A percentile compares a stretch with the other conserved stretches of the same genome.
Evolutionary conservation across 371 early-diverging fungal species (phyloP).

Genomic region (Actinomortierella ambigua): DNA sequence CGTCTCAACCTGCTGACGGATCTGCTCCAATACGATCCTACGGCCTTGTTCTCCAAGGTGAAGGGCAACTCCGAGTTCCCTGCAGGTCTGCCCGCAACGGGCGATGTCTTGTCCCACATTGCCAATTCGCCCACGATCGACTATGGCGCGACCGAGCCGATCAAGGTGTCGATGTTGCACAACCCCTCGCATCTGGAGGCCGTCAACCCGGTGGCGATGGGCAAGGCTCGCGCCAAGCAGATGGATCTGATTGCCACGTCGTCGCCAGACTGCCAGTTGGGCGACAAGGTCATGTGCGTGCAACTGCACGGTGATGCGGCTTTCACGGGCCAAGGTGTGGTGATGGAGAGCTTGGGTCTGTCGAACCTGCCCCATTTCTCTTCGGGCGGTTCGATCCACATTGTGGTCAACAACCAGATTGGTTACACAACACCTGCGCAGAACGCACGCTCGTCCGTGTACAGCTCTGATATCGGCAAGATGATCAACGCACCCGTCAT

Average conservation of each 20-base stretch:
- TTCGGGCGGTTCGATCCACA: conserved; percentile 92
- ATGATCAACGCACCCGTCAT: conserved; percentile 94
- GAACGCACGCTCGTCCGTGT: conserved; percentile 89
- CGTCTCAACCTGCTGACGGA: conserved; percentile 91
- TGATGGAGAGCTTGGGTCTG: conserved; percentile 92
- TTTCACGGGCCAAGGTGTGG: conserved; percentile 90
- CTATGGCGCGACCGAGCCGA: conserved; percentile 59
- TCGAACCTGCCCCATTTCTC: conserved; percentile 93
- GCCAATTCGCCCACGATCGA: conserved; percentile 77
- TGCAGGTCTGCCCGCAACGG: conserved; percentile 72
- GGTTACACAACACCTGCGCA: conserved; percentile 96
- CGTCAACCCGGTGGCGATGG: conserved; percentile 94
- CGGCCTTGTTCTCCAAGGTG: conserved; percentile 90
- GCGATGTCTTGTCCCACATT: conserved; percentile 91
- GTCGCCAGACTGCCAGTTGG: conserved; percentile 76
- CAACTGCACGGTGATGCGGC: conserved; percentile 97
- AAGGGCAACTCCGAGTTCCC: conserved; percentile 92
- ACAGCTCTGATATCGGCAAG: conserved; percentile 94
- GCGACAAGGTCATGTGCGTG: conserved; percentile 89
- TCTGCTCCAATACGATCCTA: conserved; percentile 77
- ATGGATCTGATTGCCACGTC: conserved; percentile 74
- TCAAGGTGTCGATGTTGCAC: conserved; percentile 86
- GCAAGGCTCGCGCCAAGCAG: conserved; percentile 93
- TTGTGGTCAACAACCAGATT: conserved; percentile 97
- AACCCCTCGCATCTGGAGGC: conserved; percentile 97